Evolutionary conservation across 805 yeast species (phyloP).

Genomic region (Wickerhamomyces tratensis): DNA sequence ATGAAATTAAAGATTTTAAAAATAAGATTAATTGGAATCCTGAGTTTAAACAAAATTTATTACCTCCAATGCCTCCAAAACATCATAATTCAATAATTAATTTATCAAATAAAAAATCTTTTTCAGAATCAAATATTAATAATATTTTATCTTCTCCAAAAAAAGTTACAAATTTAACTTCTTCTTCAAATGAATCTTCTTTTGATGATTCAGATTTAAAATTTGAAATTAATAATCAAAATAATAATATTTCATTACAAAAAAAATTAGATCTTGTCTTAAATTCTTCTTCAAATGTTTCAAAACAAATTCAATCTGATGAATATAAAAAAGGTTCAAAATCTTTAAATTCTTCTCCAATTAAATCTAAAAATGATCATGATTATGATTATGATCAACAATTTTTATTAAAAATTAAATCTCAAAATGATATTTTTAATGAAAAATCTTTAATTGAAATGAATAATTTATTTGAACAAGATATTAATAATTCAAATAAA

Average conservation of each 20-base stretch:
- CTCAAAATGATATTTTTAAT: constrained; percentile 10
- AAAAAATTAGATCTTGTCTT: constrained; percentile 36
- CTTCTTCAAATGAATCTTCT: constrained; percentile 14
- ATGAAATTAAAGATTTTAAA: constrained; percentile 12
- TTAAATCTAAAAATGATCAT: constrained; percentile 6
- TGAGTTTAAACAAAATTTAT: constrained; percentile 18
- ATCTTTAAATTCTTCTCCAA: constrained; percentile 8
- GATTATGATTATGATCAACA: constrained; percentile 14
- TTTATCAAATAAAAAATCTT: constrained; percentile 4
- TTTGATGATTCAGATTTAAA: constrained; percentile 7
- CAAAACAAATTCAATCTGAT: constrained; percentile 14
- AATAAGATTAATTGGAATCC: constrained; percentile 21
- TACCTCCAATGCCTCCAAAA: constrained; percentile 25
- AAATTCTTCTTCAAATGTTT: constrained; percentile 11
- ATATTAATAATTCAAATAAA: constrained; percentile 16
- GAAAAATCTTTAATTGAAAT: constrained; percentile 21
- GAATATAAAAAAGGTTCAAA: constrained; percentile 13
- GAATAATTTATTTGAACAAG: constrained; percentile 22
- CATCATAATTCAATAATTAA: constrained; percentile 12
- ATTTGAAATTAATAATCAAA: constrained; percentile 15
- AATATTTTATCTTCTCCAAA: constrained; percentile 6
- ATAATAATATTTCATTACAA: constrained; percentile 22
- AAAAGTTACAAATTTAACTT: constrained; percentile 15
- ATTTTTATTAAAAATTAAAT: constrained; percentile 13
- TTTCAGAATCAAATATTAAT: not conserved